phyloP scores from a whole-genome alignment of 108 stramenopile species.

The Pinguiococcus pyrenoidosus region DNA sequence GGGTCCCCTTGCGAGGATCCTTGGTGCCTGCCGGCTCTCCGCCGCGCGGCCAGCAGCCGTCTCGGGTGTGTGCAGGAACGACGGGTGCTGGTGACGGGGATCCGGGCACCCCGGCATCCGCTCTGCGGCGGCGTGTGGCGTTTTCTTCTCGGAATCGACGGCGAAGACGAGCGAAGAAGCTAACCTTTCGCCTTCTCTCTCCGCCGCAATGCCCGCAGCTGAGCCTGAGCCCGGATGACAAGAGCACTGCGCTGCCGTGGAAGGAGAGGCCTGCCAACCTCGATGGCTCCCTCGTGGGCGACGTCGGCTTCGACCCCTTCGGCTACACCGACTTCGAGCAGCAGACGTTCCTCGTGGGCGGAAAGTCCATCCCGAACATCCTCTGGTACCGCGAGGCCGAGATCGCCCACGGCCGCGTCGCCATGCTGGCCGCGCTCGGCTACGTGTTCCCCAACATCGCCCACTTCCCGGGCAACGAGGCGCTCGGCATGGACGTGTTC shows the following conservation, averaged over 20 bases:
- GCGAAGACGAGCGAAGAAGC: too few relatives aligned
- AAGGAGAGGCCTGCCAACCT: conserved; percentile 46
- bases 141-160: too few relatives aligned
- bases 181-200: too few relatives aligned
- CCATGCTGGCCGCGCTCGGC: conserved; percentile 85
- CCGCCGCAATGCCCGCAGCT: too few relatives aligned
- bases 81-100: too few relatives aligned
- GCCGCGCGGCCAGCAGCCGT: too few relatives aligned
- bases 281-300: conserved; percentile 76
- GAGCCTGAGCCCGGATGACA: too few relatives aligned
- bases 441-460: conserved; percentile 83
- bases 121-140: too few relatives aligned
- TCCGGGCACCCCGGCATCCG: too few relatives aligned
- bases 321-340: conserved; percentile 77
- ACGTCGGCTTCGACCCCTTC: conserved; percentile 89
- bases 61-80: too few relatives aligned
- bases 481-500: conserved; percentile 77
- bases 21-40: too few relatives aligned
- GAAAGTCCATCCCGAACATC: conserved; percentile 36
- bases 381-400: conserved; percentile 91
- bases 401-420: conserved; percentile 90
- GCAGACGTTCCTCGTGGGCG: conserved; percentile 40
- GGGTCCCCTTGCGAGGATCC: too few relatives aligned
- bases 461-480: conserved; percentile 79
- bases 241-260: conserved; percentile 7